Percentiles rank a stretch among this genome's conserved stretches.
phyloP scores from a whole-genome alignment of 1,284 basidiomycete genomes.

The Coniferiporia sulphurascens region DNA sequence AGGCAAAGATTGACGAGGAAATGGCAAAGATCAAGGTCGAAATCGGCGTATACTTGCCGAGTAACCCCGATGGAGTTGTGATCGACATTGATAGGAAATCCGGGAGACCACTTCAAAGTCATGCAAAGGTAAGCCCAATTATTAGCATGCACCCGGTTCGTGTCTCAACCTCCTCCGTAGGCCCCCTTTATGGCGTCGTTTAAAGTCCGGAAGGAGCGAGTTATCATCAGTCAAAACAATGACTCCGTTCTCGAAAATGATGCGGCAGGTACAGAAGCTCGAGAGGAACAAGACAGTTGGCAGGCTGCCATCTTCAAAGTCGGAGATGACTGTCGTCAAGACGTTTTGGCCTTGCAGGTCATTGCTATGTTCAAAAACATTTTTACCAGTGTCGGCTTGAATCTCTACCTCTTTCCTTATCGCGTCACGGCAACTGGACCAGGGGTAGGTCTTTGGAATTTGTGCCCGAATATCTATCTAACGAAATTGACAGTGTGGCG shows the following conservation, averaged over 20 bases:
- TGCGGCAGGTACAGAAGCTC: constrained; percentile 50
- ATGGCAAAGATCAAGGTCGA: constrained; percentile 96
- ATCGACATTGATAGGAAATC: constrained; percentile 97
- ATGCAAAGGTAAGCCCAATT: constrained; percentile 76
- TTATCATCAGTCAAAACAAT: constrained; percentile 57
- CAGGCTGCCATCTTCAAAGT: constrained; percentile 99
- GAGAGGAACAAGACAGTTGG: constrained; percentile 85
- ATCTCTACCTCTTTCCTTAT: constrained; percentile 93
- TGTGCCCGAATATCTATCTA: constrained; percentile 8
- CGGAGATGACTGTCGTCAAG: constrained; percentile 98
- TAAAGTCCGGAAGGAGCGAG: constrained; percentile 85
- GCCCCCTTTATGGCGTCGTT: constrained; percentile 99
- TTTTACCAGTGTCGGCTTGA: constrained; percentile 85
- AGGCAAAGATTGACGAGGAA: constrained; percentile 99
- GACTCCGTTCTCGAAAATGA: constrained; percentile 68
- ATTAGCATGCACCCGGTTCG: background rate
- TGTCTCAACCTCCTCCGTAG: constrained; percentile 35
- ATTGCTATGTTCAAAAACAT: constrained; percentile 99
- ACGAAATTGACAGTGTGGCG: constrained; percentile 67
- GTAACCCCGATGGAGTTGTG: constrained; percentile 95
- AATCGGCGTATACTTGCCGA: constrained; percentile 93
- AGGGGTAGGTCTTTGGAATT: constrained; percentile 56
- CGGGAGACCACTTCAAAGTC: constrained; percentile 92
- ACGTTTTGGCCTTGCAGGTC: constrained; percentile 92
- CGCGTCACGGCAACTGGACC: constrained; percentile 96